Evolutionary conservation across 805 yeast species (phyloP).

Genomic region (Candida peoriensis): DNA sequence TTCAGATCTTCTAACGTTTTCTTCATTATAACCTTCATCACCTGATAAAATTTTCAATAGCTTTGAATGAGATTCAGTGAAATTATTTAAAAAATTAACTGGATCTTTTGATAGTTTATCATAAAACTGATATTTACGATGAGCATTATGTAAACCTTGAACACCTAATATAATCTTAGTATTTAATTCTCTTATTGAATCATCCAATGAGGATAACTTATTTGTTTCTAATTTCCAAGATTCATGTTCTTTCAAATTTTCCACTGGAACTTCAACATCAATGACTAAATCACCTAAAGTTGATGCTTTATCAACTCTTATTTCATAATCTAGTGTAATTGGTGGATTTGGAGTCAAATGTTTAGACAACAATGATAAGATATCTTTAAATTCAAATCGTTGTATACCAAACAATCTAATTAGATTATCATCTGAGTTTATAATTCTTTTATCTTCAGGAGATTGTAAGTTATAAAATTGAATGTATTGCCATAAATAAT

Average conservation of each 20-base stretch:
- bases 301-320: conserved; percentile 70
- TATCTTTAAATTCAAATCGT: conserved; percentile 61
- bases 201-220: conserved; percentile 22
- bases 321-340: conserved; percentile 65
- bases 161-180: conserved; percentile 35
- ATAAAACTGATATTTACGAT: conserved; percentile 59
- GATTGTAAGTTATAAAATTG: conserved; percentile 62
- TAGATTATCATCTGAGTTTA: conserved; percentile 45
- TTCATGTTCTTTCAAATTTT: conserved; percentile 25
- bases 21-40: conserved; percentile 88
- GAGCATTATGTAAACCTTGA: conserved; percentile 44
- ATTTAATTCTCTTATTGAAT: conserved; percentile 29
- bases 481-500: conserved; percentile 73
- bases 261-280: conserved; percentile 63
- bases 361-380: conserved; percentile 61
- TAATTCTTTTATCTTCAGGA: conserved; percentile 47
- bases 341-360: conserved; percentile 79
- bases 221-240: conserved; percentile 28
- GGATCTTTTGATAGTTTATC: conserved; percentile 36
- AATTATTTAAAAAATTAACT: conserved; percentile 66
- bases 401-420: conserved; percentile 40
- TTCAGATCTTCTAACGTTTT: conserved; percentile 75
- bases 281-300: conserved; percentile 76
- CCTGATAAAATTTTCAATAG: conserved; percentile 82
- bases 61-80: conserved; percentile 80